Conservation (phyloP, 768 basidiomycete genomes). For the Tephrocybe sp. region DNA sequence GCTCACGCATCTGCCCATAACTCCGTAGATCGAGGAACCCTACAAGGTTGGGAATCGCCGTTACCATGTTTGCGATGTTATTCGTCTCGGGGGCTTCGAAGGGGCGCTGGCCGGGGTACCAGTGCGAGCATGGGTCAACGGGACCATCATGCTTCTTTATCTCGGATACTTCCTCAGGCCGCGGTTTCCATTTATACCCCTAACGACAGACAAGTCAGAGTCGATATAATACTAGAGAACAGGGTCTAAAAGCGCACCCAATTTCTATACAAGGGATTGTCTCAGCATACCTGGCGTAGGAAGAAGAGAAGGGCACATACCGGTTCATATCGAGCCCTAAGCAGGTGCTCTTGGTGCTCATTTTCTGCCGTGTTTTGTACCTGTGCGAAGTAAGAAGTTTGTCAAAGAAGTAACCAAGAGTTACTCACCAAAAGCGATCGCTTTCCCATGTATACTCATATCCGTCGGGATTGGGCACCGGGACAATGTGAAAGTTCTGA, state of each 20-base stretch:
- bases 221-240: no score
- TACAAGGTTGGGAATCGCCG: conserved; percentile 48
- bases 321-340: conserved; percentile 80
- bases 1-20: conserved; percentile 82
- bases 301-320: conserved; percentile 27
- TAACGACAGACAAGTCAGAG: conserved; percentile 24
- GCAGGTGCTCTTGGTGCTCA: conserved; percentile 51
- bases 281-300: not conserved
- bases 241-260: no score
- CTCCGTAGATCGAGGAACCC: conserved; percentile 77
- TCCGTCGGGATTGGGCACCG: conserved; percentile 69
- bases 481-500: conserved; percentile 68
- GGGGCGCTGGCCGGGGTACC: conserved; percentile 71
- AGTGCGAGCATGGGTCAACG: conserved; percentile 66
- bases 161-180: conserved; percentile 18
- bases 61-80: conserved; percentile 70
- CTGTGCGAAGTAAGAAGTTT: conserved; percentile 26
- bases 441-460: conserved; percentile 73
- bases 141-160: conserved; percentile 22
- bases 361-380: conserved; percentile 71
- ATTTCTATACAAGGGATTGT: conserved; percentile 44
- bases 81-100: conserved; percentile 80
- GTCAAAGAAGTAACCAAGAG: no score
- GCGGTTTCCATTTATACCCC: conserved; percentile 72
- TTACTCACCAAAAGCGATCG: conserved; percentile 61